phyloP scores from a whole-genome alignment of 192 early-diverging fungal genomes.

The Entomortierella parvispora region DNA sequence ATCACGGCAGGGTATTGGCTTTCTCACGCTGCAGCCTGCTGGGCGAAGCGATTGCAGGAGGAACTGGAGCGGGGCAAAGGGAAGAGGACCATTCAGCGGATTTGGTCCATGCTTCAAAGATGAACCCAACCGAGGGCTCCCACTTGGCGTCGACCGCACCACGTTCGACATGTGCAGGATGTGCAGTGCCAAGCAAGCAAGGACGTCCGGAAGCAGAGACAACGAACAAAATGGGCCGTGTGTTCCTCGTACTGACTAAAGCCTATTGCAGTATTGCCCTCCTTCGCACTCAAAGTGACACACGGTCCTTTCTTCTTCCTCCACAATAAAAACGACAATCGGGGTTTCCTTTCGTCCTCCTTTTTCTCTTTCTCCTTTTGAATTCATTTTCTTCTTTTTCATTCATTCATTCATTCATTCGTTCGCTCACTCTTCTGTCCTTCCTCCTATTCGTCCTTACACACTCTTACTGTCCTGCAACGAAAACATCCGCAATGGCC shows the following conservation, averaged over 20 bases:
- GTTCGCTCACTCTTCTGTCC: background rate
- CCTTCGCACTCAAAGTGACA: conserved; percentile 23
- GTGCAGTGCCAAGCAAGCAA: no score
- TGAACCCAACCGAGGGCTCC: no score
- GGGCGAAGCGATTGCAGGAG: background rate
- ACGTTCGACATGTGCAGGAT: no score
- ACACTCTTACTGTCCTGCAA: no score
- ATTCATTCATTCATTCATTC: background rate
- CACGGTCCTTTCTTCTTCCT: background rate
- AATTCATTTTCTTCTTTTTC: background rate
- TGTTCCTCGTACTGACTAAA: background rate
- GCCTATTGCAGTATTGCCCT: background rate
- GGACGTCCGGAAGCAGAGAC: no score
- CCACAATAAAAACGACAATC: background rate
- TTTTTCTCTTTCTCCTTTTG: background rate
- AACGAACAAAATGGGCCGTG: no score
- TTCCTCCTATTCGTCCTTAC: no score
- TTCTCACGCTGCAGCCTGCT: background rate
- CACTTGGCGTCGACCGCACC: no score
- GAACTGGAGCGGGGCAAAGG: no score
- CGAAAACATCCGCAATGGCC: conserved; percentile 4
- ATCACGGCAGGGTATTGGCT: background rate
- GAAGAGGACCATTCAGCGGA: no score
- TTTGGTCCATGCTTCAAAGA: no score
- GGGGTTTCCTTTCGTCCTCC: background rate